Percentiles rank a stretch among this genome's conserved stretches.
phyloP scores from a whole-genome alignment of 2,329 filamentous ascomycete genomes.

The Pseudocercospora musae region DNA sequence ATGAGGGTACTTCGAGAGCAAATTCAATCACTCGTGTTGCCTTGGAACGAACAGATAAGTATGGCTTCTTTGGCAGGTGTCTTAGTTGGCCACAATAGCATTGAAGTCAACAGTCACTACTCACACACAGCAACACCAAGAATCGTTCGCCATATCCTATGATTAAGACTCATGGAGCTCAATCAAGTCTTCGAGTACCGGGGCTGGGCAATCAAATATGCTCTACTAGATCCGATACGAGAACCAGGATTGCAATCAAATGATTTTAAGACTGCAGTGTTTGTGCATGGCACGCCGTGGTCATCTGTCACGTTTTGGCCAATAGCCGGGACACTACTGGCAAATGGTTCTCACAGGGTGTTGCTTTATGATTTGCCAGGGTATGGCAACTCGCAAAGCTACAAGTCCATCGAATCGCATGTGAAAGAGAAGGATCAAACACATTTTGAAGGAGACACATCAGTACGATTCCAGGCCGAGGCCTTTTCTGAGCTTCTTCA shows the following conservation, averaged over 20 bases:
- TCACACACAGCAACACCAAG: background rate
- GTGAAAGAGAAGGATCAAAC: slow-evolving; percentile 22
- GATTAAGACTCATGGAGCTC: slow-evolving; percentile 11
- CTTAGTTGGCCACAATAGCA: background rate
- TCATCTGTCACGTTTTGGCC: slow-evolving; percentile 42
- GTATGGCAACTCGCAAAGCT: slow-evolving; percentile 40
- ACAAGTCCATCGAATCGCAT: slow-evolving; percentile 13
- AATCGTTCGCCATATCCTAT: background rate
- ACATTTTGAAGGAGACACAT: slow-evolving; percentile 32
- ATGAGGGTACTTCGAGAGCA: background rate
- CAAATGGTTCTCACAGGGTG: slow-evolving; percentile 34
- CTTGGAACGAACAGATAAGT: background rate
- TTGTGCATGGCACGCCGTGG: slow-evolving; percentile 51
- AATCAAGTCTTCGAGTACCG: slow-evolving; percentile 8
- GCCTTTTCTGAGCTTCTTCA: slow-evolving; percentile 41
- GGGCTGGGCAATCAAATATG: slow-evolving; percentile 22
- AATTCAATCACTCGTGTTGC: background rate
- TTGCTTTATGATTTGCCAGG: slow-evolving; percentile 49
- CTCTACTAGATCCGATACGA: slow-evolving; percentile 24
- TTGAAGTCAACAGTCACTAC: background rate
- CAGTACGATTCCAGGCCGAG: slow-evolving; percentile 40
- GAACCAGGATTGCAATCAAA: slow-evolving; percentile 32
- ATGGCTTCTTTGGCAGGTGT: background rate
- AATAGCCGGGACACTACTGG: slow-evolving; percentile 37
- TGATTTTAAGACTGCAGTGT: slow-evolving; percentile 37